These are phyloP conservation scores for Calonectria hongkongensis DNA, from an alignment of 2,329 filamentous ascomycete species.

Conservation along the genomic window DNA sequence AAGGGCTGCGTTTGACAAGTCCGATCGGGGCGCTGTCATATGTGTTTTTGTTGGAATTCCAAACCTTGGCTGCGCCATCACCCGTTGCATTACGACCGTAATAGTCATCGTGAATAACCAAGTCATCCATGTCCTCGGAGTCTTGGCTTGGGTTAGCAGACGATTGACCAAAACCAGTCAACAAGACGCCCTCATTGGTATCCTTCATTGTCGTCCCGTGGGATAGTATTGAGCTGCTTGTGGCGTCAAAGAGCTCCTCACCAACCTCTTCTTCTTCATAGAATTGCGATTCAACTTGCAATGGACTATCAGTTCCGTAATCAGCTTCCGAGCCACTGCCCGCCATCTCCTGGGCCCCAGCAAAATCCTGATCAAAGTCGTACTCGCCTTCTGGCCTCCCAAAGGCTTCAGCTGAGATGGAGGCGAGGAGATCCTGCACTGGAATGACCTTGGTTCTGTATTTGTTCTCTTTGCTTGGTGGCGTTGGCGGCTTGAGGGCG, in stretches of 20 bases:
- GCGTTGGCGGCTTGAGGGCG: conserved; percentile 87
- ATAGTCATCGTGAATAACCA: conserved; percentile 86
- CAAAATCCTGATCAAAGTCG: conserved; percentile 79
- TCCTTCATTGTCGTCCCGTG: conserved; percentile 59
- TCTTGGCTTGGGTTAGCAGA: conserved; percentile 48
- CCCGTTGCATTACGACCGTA: conserved; percentile 79
- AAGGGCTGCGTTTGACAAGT: conserved; percentile 79
- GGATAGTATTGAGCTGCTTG: conserved; percentile 58
- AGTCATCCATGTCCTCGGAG: conserved; percentile 74
- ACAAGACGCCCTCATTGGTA: conserved; percentile 60
- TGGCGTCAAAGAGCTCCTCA: conserved; percentile 70
- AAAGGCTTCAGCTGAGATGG: conserved; percentile 91
- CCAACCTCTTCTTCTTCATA: conserved; percentile 65
- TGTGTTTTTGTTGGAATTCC: conserved; percentile 85
- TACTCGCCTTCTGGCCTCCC: conserved; percentile 76
- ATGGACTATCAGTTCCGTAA: conserved; percentile 58
- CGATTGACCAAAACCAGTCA: conserved; percentile 57
- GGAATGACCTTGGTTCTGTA: conserved; percentile 92
- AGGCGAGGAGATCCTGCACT: conserved; percentile 90
- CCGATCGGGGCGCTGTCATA: conserved; percentile 80
- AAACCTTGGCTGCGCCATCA: conserved; percentile 82
- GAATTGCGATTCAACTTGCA: conserved; percentile 67
- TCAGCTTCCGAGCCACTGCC: conserved; percentile 58
- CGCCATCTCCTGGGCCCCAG: conserved; percentile 70
- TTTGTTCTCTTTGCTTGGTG: conserved; percentile 87